phyloP scores from a whole-genome alignment of 345 rosid genomes.

The Euphorbia lathyris region DNA sequence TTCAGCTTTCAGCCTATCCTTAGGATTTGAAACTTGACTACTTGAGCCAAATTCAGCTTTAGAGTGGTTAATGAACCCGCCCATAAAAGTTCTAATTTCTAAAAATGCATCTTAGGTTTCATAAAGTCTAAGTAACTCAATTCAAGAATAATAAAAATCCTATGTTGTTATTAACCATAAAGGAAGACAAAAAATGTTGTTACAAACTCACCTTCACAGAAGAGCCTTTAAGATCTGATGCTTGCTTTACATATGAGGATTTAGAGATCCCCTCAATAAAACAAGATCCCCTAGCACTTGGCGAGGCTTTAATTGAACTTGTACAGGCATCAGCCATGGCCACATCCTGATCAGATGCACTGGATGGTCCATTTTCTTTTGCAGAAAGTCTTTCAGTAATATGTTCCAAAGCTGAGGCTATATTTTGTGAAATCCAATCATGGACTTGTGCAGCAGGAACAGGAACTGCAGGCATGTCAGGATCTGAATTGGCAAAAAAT shows the following conservation, averaged over 20 bases:
- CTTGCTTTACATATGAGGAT: slow-evolving; percentile 76
- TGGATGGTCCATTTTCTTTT: slow-evolving; percentile 78
- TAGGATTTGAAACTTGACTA: too few species aligned
- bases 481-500: slow-evolving; percentile 97
- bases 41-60: too few species aligned
- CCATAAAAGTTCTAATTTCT: not conserved
- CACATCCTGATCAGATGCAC: slow-evolving; percentile 77
- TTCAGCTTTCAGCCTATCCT: too few species aligned
- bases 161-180: not conserved
- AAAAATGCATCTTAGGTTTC: not conserved
- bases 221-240: slow-evolving; percentile 84
- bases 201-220: slow-evolving; percentile 72
- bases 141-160: not conserved
- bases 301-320: slow-evolving; percentile 57
- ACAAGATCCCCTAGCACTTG: slow-evolving; percentile 63
- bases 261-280: slow-evolving; percentile 94
- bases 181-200: not conserved
- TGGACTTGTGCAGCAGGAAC: slow-evolving; percentile 85
- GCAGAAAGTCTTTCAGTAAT: slow-evolving; percentile 79
- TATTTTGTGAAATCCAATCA: slow-evolving; percentile 85
- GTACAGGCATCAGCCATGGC: slow-evolving; percentile 89
- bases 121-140: not conserved
- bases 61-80: too few species aligned
- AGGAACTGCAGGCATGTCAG: slow-evolving; percentile 98
- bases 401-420: slow-evolving; percentile 69